Evolutionary conservation across 345 rosid species (phyloP), one percentile per base, ranked within the genome.

Genomic region (Acer yangbiense): DNA sequence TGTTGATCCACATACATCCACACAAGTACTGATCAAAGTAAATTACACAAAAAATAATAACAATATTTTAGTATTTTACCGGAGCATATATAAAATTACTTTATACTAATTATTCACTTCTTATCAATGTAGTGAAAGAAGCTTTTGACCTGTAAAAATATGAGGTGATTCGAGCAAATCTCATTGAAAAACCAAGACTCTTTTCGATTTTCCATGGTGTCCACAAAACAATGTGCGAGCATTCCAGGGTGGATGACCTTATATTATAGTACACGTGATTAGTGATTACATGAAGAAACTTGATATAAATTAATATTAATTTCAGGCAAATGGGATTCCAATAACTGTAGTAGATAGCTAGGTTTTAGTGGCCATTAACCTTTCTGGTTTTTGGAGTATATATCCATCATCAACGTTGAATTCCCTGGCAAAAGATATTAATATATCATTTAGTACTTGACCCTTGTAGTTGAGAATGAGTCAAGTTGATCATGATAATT

Each of bases 401-500:
- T 54, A 54, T 54, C 58, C n/a, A 54, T 18, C 62, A 27, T 74
- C 60, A 6, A 17, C 18, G 77, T 62, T 63, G 44, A 50, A 71
- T 74, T 63, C 67, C 57, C 6, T 54, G 20, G n/a, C 1, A 50
- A 50, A 50, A 50, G 18, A 50, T 14, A 50, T 13, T 50, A 50
- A 50, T 13, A 12, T 50, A 50, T 64, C 65, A 9, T 54, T 54
- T 14, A 54, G 58, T 54, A 54, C 58, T 69, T 74, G 78, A 68
- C 82, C 61, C 55, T 75, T 75, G 76, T 8, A 18, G 27, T 7
- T 5, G 18, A 50, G 65, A 39, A 39, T 32, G 73, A 69, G 78
- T 74, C 75, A 50, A 35, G 18, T 29, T 17, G 46, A 62, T 54
- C 1, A 54, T 4, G 14, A 52, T 46, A 9, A 25, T 14, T 60